phyloP scores from a whole-genome alignment of 1,139 yeast genomes.

The Nakaseomyces kungkrabaensis region DNA sequence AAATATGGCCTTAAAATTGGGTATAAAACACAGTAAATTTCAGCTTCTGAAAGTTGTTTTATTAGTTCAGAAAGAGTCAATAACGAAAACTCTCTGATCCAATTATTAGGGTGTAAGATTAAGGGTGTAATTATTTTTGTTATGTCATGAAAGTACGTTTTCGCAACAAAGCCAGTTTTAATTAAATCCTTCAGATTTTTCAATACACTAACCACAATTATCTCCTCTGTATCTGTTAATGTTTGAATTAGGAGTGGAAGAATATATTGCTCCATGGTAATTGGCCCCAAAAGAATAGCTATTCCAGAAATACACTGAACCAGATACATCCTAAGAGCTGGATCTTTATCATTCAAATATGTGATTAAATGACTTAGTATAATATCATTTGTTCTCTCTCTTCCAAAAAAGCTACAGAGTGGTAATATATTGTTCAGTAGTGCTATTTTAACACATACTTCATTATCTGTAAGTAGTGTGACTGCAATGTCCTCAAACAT shows the following conservation, averaged over 20 bases:
- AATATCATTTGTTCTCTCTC: slow-evolving; percentile 78
- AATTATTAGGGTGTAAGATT: slow-evolving; percentile 74
- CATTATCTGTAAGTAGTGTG: slow-evolving; percentile 57
- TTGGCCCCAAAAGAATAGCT: slow-evolving; percentile 70
- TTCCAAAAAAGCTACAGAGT: slow-evolving; percentile 73
- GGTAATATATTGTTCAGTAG: slow-evolving; percentile 61
- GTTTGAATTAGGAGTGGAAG: slow-evolving; percentile 79
- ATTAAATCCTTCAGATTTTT: slow-evolving; percentile 52
- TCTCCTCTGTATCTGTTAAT: slow-evolving; percentile 71
- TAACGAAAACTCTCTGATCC: slow-evolving; percentile 68
- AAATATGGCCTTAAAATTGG: slow-evolving; percentile 75
- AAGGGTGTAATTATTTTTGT: slow-evolving; percentile 40
- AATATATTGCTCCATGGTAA: slow-evolving; percentile 78
- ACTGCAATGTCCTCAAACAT: slow-evolving; percentile 60
- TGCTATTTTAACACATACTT: slow-evolving; percentile 57
- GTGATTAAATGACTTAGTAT: slow-evolving; percentile 86
- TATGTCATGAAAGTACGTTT: slow-evolving; percentile 42
- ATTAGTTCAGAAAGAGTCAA: slow-evolving; percentile 54
- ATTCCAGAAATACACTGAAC: slow-evolving; percentile 68
- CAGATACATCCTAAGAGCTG: slow-evolving; percentile 58
- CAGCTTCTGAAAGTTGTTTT: slow-evolving; percentile 59
- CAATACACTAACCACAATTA: slow-evolving; percentile 68
- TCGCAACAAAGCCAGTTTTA: slow-evolving; percentile 44
- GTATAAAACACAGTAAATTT: slow-evolving; percentile 68
- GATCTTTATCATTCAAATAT: slow-evolving; percentile 71